These are phyloP conservation scores for Leccinum incarnatum DNA, from an alignment of 768 basidiomycete species.

Conservation along the genomic window DNA sequence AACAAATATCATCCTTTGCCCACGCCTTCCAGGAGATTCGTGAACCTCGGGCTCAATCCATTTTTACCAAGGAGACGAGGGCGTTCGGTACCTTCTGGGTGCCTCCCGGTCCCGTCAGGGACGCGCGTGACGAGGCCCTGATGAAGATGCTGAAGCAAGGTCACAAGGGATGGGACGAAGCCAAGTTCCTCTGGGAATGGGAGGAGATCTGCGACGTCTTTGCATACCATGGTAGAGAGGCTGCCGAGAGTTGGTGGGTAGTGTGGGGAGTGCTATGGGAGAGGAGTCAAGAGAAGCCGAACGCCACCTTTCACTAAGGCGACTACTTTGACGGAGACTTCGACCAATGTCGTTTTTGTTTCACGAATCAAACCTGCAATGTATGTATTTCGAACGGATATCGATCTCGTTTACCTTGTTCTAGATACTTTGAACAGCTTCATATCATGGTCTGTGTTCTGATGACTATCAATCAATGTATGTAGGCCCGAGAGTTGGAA, in stretches of 20 bases:
- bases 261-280: constrained; percentile 53
- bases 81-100: constrained; percentile 43
- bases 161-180: constrained; percentile 48
- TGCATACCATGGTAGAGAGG: constrained; percentile 53
- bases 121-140: constrained; percentile 42
- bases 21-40: constrained; percentile 62
- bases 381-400: not conserved
- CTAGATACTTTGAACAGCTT: not conserved
- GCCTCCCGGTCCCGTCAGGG: constrained; percentile 45
- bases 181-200: constrained; percentile 48
- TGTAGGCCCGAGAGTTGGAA: not conserved
- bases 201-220: constrained; percentile 54
- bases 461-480: constrained; percentile 2
- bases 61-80: constrained; percentile 44
- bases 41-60: constrained; percentile 43
- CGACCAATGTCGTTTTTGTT: not conserved
- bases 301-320: constrained; percentile 4
- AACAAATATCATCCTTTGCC: constrained; percentile 50
- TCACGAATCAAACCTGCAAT: not conserved
- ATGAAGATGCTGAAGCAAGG: constrained; percentile 23
- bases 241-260: constrained; percentile 67
- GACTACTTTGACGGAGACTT: not conserved
- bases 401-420: not conserved
- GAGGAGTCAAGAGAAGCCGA: constrained; percentile 27
- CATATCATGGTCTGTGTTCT: not conserved